Percentiles rank a stretch among this genome's conserved stretches.
Conservation (phyloP, 768 basidiomycete genomes). For the Tricholoma terreum region DNA sequence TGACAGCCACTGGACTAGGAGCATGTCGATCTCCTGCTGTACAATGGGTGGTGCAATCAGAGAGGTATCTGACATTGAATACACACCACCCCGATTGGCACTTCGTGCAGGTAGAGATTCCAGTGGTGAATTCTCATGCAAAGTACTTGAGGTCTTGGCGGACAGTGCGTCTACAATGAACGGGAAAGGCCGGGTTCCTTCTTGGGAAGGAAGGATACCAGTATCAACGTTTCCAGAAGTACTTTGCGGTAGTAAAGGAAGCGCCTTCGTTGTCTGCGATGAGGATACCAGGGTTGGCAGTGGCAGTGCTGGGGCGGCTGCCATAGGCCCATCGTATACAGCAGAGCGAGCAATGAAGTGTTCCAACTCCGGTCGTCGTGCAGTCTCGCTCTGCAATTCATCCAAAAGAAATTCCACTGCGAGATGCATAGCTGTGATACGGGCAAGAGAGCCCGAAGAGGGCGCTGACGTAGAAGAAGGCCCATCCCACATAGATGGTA, state of each 20-base stretch:
- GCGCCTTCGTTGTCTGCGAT: neutral
- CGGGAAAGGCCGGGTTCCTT: too few relatives aligned
- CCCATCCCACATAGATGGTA: conserved; percentile 24
- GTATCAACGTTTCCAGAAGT: neutral
- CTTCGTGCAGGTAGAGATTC: neutral
- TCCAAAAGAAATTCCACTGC: conserved; percentile 49
- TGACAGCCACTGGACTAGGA: neutral
- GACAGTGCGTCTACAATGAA: neutral
- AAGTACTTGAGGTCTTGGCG: neutral
- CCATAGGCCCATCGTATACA: neutral
- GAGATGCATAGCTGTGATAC: conserved; percentile 47
- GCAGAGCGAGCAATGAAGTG: conserved; percentile 19
- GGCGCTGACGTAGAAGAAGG: neutral
- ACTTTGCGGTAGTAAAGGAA: neutral
- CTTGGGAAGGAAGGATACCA: neutral
- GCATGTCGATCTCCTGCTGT: neutral
- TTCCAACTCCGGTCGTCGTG: conserved; percentile 46
- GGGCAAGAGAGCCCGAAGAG: conserved; percentile 48
- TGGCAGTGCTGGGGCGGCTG: neutral
- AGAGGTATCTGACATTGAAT: neutral
- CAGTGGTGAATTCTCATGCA: too few relatives aligned
- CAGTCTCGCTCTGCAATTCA: conserved; percentile 58
- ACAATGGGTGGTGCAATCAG: neutral
- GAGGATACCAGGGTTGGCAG: neutral
- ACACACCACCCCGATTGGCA: neutral